A percentile compares a stretch with the other conserved stretches of the same genome.
Conservation (phyloP, 2,329 filamentous ascomycete species). For the Pyricularia sp. region DNA sequence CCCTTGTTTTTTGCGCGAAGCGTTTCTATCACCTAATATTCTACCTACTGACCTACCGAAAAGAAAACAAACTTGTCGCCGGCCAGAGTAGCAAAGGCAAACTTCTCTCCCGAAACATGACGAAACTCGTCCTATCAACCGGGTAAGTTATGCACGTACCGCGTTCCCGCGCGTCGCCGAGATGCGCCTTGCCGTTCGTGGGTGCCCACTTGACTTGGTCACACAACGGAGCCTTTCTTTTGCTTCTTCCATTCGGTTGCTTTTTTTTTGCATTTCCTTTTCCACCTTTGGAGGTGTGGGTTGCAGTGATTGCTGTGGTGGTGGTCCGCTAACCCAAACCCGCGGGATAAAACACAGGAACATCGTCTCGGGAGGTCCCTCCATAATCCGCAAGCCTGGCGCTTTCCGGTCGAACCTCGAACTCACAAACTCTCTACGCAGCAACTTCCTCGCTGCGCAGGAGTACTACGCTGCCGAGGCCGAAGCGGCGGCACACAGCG, state of each 20-base stretch:
- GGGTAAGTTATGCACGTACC: constrained; percentile 43
- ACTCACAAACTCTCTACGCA: constrained; percentile 74
- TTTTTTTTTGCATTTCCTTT: background rate
- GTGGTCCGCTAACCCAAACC: background rate
- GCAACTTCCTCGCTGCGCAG: constrained; percentile 67
- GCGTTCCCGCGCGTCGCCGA: background rate
- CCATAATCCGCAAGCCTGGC: constrained; percentile 67
- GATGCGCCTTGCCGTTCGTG: background rate
- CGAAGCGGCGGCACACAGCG: constrained; percentile 15
- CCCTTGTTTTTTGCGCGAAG: background rate
- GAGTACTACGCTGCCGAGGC: constrained; percentile 35
- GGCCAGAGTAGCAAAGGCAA: background rate
- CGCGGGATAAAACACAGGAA: constrained; percentile 35
- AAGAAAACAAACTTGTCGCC: background rate
- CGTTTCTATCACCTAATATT: too few species aligned
- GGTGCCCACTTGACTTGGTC: background rate
- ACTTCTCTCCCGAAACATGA: constrained; percentile 30
- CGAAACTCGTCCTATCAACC: constrained; percentile 75
- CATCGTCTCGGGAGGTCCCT: constrained; percentile 72
- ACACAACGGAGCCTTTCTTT: background rate
- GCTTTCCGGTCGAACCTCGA: constrained; percentile 84
- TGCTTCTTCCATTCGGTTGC: background rate
- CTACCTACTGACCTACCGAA: background rate
- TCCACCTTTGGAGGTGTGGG: background rate
- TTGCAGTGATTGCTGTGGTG: too few species aligned